Evolutionary conservation across 805 yeast species (phyloP), one percentile per base, ranked within the genome.

Genomic region (Pichia sporocuriosa): DNA sequence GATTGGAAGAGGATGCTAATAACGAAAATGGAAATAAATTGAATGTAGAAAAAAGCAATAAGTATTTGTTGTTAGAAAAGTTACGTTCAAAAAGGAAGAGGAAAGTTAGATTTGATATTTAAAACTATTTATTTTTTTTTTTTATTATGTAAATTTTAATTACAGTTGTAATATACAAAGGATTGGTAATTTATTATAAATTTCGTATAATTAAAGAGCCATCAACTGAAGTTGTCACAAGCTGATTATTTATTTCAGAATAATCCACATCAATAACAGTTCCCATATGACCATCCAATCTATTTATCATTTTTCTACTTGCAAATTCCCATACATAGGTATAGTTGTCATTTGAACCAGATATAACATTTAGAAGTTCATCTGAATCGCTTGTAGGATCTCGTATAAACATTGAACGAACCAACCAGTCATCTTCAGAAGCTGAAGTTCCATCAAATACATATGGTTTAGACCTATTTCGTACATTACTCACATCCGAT

Each of bases 331-430:
- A 84, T 3, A 70, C 49, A 5, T 77, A 73, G 1, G 73, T 69
- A 6, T 75, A 67, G 1, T 70, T 65, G 55, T 83, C 87, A 23
- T 73, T 76, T 1, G 85, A 73, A 0, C 90, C 93, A 15, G 85
- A 74, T 3, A 62, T 48, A 8, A 75, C 54, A 51, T 65, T 45
- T 13, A 40, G 33, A 10, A 40, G 9, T 23, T 52, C 54, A 10
- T 45, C 43, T 51, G 69, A 54, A 39, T 62, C 67, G n/a, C 30
- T 28, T 52, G 66, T 52, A 37, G 59, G 62, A 39, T 65, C 65
- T 8, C 51, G 52, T n/a, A 75, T 59, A 1, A 79, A 67, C 10
- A 67, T 57, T 3, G 77, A 68, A 41, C 84, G 61, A 1, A 77
- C 68, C 28, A 77, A 52, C 32, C 70, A 65, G 42, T 70, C 72